Conservation (phyloP, 441 rosid genomes). For the Dalechampia spathulata region DNA sequence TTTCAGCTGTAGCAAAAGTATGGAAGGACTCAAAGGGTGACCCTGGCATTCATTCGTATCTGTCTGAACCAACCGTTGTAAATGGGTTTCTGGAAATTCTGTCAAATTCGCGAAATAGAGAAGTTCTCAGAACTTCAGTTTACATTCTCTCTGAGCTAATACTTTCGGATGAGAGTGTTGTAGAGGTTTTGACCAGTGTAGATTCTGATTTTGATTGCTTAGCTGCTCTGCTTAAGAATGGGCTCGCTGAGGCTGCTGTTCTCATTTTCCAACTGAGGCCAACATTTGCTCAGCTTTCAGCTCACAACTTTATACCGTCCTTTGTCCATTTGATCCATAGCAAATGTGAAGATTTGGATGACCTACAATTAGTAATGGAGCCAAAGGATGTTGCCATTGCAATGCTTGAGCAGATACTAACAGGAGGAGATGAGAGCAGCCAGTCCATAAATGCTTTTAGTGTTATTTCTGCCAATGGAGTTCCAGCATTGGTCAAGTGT, state of each 20-base stretch:
- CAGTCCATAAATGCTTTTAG: conserved; percentile 31
- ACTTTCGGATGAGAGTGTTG: conserved; percentile 35
- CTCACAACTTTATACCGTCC: conserved; percentile 45
- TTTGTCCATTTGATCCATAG: conserved; percentile 35
- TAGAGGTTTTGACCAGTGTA: conserved; percentile 44
- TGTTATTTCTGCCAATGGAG: conserved; percentile 41
- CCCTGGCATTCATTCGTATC: conserved; percentile 41
- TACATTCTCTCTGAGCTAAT: conserved; percentile 46
- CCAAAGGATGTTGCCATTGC: conserved; percentile 52
- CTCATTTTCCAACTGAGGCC: conserved; percentile 53
- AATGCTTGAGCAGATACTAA: conserved; percentile 55
- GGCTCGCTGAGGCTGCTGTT: conserved; percentile 52
- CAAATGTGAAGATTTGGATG: conserved; percentile 30
- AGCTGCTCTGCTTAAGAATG: conserved; percentile 51
- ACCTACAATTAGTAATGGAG: conserved; percentile 33
- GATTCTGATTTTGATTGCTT: conserved; percentile 61
- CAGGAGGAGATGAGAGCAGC: conserved; percentile 44
- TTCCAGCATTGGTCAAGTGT: conserved; percentile 43
- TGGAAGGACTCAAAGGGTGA: conserved; percentile 60
- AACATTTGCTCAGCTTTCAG: conserved; percentile 40
- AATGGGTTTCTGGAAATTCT: conserved; percentile 55
- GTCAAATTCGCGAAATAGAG: conserved; percentile 48
- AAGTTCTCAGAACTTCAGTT: conserved; percentile 39
- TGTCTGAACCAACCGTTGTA: conserved; percentile 40
- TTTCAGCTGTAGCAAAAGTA: conserved; percentile 37